Percentiles rank a stretch among this genome's conserved stretches.
Evolutionary conservation across 495 filamentous ascomycete genomes (phyloP).

Genomic region (Amphirosellinia nigrospora): DNA sequence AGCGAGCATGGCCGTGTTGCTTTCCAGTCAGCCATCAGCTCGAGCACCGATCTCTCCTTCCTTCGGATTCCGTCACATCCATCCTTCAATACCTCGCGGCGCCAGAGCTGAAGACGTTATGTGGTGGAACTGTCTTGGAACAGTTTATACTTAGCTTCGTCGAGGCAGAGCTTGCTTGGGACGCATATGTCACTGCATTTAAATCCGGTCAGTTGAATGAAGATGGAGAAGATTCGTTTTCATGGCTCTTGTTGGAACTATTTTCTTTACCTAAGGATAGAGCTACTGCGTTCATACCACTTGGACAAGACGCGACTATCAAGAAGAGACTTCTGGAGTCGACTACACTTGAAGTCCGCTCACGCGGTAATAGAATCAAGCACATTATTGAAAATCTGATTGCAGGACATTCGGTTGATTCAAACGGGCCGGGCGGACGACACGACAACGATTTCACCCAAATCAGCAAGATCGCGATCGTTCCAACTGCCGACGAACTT

Average conservation of each 20-base stretch:
- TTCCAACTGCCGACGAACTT: too few relatives aligned
- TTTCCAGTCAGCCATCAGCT: slow-evolving; percentile 57
- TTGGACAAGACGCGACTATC: too few relatives aligned
- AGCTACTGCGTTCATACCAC: too few relatives aligned
- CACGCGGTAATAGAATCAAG: too few relatives aligned
- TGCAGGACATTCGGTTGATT: too few relatives aligned
- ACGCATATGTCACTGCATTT: slow-evolving; percentile 54
- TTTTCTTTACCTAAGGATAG: slow-evolving; percentile 30
- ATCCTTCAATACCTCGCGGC: slow-evolving; percentile 39
- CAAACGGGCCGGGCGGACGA: too few relatives aligned
- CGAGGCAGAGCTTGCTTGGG: slow-evolving; percentile 66
- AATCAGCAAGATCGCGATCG: too few relatives aligned
- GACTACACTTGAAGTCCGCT: too few relatives aligned
- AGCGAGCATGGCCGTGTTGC: slow-evolving; percentile 47
- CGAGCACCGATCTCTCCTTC: slow-evolving; percentile 37
- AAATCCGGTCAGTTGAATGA: slow-evolving; percentile 42
- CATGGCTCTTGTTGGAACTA: slow-evolving; percentile 64
- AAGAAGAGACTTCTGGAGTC: too few relatives aligned
- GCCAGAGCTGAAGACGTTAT: slow-evolving; percentile 55
- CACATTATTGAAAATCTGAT: too few relatives aligned
- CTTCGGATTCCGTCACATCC: slow-evolving; percentile 26
- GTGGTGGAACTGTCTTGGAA: slow-evolving; percentile 58
- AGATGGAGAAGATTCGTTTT: slow-evolving; percentile 51
- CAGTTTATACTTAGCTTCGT: slow-evolving; percentile 57
- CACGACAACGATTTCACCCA: too few relatives aligned